A percentile compares a stretch with the other conserved stretches of the same genome.
Conservation (phyloP, 192 early-diverging fungal genomes). For the Dissophora ornata region DNA sequence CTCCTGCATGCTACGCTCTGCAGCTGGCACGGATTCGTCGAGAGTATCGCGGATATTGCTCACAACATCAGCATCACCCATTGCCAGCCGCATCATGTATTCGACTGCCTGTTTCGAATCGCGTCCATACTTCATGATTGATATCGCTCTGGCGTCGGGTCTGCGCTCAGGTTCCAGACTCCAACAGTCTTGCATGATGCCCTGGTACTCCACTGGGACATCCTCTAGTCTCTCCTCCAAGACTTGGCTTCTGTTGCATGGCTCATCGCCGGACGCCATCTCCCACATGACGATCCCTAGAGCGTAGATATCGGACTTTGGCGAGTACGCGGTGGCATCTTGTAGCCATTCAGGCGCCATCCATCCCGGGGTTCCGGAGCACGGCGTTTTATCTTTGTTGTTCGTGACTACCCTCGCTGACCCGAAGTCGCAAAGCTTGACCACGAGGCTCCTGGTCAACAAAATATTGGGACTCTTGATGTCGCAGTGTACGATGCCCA, state of each 20-base stretch:
- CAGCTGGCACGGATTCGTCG: neutral
- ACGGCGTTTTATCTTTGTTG: neutral
- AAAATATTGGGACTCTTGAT: conserved; percentile 33
- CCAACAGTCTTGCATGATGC: conserved; percentile 10
- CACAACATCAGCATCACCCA: neutral
- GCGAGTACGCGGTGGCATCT: conserved; percentile 3
- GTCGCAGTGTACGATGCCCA: conserved; percentile 42
- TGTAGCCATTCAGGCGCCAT: neutral
- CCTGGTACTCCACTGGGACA: neutral
- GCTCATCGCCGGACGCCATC: neutral
- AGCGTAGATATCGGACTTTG: conserved; percentile 25
- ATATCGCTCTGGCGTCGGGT: neutral
- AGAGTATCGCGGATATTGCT: neutral
- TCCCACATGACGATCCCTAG: too few relatives aligned
- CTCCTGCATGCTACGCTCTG: neutral
- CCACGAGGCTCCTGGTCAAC: conserved; percentile 16
- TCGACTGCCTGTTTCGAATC: neutral
- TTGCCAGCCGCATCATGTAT: neutral
- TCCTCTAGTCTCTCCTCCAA: neutral
- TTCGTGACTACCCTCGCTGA: neutral
- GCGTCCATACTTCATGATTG: conserved; percentile 2
- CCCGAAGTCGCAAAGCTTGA: conserved; percentile 39
- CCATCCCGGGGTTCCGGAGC: neutral
- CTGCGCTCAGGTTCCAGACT: neutral
- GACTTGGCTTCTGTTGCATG: neutral